Evolutionary conservation across 2,329 filamentous ascomycete species (phyloP).

Genomic region (Aspergillus sp.): DNA sequence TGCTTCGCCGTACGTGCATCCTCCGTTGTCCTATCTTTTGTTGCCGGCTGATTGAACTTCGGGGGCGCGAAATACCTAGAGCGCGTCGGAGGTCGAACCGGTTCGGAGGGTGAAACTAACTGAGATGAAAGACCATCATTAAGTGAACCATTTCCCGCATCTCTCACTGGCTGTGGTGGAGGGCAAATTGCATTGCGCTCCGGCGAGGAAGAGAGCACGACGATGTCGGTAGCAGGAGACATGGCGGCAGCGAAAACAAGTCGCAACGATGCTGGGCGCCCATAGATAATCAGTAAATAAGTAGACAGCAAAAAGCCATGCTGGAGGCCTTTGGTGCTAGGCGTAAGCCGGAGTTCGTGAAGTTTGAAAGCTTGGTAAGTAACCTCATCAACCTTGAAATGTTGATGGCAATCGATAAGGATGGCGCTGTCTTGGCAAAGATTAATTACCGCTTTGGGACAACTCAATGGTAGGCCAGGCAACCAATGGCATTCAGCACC

Average conservation of each 20-base stretch:
- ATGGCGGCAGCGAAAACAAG: constrained; percentile 30
- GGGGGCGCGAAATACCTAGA: constrained; percentile 28
- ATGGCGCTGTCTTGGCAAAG: constrained; percentile 34
- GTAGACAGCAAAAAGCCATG: not conserved
- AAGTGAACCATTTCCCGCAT: constrained; percentile 13
- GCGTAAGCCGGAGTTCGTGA: not conserved
- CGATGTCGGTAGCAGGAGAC: constrained; percentile 36
- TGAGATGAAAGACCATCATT: constrained; percentile 25
- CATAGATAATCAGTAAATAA: not conserved
- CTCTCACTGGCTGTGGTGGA: constrained; percentile 28
- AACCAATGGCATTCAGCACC: constrained; percentile 25
- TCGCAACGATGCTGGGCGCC: not conserved
- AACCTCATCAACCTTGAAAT: not conserved
- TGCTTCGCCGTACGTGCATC: constrained; percentile 14
- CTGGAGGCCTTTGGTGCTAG: not conserved
- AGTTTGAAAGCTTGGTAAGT: not conserved
- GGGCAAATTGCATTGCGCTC: constrained; percentile 28
- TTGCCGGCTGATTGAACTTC: constrained; percentile 1
- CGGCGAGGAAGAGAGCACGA: constrained; percentile 45
- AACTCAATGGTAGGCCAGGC: constrained; percentile 29
- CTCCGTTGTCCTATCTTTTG: constrained; percentile 10
- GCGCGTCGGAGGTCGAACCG: constrained; percentile 22
- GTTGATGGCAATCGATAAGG: constrained; percentile 8
- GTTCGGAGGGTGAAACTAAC: constrained; percentile 26
- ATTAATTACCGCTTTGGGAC: constrained; percentile 33